These are phyloP conservation scores for Rhypophila decipiens DNA, from an alignment of 495 filamentous ascomycete species.

Conservation along the genomic window DNA sequence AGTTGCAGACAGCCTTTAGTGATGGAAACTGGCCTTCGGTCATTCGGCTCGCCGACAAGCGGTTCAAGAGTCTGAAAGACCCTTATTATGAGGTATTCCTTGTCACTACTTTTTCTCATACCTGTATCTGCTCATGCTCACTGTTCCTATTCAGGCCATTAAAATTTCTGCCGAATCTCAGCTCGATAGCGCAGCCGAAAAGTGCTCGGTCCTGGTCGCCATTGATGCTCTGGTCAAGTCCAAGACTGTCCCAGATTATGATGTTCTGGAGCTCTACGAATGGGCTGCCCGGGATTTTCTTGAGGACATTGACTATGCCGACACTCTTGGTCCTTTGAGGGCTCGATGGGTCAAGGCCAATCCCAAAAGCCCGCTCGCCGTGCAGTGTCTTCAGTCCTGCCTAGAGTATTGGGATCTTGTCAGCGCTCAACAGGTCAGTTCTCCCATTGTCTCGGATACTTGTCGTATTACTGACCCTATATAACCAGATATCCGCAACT, in stretches of 20 bases:
- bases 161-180: slow-evolving; percentile 40
- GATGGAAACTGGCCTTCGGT: slow-evolving; percentile 38
- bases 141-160: slow-evolving; percentile 28
- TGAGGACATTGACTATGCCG: slow-evolving; percentile 25
- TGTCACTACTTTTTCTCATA: background rate
- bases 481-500: slow-evolving; percentile 34
- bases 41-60: slow-evolving; percentile 35
- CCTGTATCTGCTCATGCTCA: slow-evolving; percentile 5
- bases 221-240: slow-evolving; percentile 34
- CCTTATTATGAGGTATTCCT: slow-evolving; percentile 38
- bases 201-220: slow-evolving; percentile 23
- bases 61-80: slow-evolving; percentile 36
- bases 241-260: slow-evolving; percentile 30
- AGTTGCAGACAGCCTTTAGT: slow-evolving; percentile 32
- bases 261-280: slow-evolving; percentile 38
- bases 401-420: slow-evolving; percentile 40
- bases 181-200: slow-evolving; percentile 31
- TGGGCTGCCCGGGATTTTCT: slow-evolving; percentile 26
- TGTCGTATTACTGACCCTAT: background rate
- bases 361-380: slow-evolving; percentile 29
- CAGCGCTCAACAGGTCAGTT: slow-evolving; percentile 40
- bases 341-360: slow-evolving; percentile 35
- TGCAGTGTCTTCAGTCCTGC: slow-evolving; percentile 36
- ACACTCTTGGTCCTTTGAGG: slow-evolving; percentile 36
- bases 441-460: background rate